A percentile compares a stretch with the other conserved stretches of the same genome.
These are phyloP conservation scores for Penicillium daleae DNA, from an alignment of 495 filamentous ascomycete species.

Conservation along the genomic window DNA sequence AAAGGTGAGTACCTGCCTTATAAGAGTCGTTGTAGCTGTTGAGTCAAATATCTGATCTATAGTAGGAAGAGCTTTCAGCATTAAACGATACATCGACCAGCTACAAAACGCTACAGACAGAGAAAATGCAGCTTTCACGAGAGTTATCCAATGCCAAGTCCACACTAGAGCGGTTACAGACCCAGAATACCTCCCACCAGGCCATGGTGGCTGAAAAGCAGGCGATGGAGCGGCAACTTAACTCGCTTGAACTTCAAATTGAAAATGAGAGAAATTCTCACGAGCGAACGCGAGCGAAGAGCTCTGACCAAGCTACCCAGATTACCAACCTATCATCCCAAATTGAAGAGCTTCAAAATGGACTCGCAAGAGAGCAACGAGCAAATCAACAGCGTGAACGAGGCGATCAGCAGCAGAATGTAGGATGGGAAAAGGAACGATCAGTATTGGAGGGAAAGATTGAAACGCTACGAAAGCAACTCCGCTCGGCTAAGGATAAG, in stretches of 20 bases:
- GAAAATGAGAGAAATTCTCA: constrained; percentile 74
- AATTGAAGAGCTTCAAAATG: constrained; percentile 45
- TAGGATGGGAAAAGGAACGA: constrained; percentile 58
- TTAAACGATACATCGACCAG: constrained; percentile 65
- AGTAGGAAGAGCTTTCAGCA: constrained; percentile 69
- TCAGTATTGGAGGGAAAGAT: constrained; percentile 67
- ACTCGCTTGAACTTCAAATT: constrained; percentile 74
- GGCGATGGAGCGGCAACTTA: constrained; percentile 72
- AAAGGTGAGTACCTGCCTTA: constrained; percentile 55
- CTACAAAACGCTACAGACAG: constrained; percentile 70
- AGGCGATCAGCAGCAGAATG: constrained; percentile 33
- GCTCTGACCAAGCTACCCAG: constrained; percentile 45
- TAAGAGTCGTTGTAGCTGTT: neutral
- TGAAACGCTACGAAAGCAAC: constrained; percentile 66
- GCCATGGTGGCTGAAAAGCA: constrained; percentile 72
- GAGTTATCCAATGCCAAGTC: constrained; percentile 72
- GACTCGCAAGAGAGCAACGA: constrained; percentile 50
- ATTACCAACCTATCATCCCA: constrained; percentile 46
- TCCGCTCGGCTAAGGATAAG: constrained; percentile 67
- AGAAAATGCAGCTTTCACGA: constrained; percentile 73
- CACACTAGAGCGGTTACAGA: constrained; percentile 76
- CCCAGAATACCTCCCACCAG: constrained; percentile 68
- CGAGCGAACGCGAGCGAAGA: constrained; percentile 61
- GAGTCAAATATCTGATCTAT: constrained; percentile 1
- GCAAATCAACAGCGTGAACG: constrained; percentile 41